These are phyloP conservation scores for Postia placenta DNA, from an alignment of 768 basidiomycete species.

Conservation along the genomic window DNA sequence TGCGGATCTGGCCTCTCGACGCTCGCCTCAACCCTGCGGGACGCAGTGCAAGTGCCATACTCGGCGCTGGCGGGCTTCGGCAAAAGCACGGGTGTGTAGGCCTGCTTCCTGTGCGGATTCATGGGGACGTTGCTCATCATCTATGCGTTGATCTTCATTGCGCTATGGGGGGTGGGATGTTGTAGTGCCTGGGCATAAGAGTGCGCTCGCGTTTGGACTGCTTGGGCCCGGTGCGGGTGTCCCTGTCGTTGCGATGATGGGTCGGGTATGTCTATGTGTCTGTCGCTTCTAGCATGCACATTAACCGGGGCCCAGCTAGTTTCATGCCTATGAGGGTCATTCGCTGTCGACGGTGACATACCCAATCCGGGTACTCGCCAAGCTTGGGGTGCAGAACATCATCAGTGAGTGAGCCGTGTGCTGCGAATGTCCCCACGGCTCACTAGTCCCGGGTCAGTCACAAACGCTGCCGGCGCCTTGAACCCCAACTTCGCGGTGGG, in stretches of 20 bases:
- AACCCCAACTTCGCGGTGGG: conserved; percentile 71
- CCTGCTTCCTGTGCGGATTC: background rate
- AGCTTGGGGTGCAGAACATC: conserved; percentile 66
- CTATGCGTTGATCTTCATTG: too few relatives aligned
- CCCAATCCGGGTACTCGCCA: conserved; percentile 75
- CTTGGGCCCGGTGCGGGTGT: conserved; percentile 58
- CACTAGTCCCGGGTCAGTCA: conserved; percentile 55
- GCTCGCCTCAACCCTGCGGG: conserved; percentile 54
- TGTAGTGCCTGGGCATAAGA: conserved; percentile 77
- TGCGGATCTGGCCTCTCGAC: conserved; percentile 85
- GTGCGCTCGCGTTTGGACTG: conserved; percentile 73
- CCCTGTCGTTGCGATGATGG: conserved; percentile 87
- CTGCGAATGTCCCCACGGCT: too few relatives aligned
- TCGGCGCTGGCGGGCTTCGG: conserved; percentile 65
- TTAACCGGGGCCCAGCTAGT: conserved; percentile 36
- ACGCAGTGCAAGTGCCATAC: conserved; percentile 60
- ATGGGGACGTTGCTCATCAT: background rate
- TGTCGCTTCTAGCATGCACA: background rate
- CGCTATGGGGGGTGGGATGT: too few relatives aligned
- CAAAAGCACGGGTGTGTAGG: conserved; percentile 61
- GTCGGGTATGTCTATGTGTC: conserved; percentile 47
- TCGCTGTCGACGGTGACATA: conserved; percentile 62
- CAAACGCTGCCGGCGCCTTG: conserved; percentile 83
- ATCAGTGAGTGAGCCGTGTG: conserved; percentile 49
- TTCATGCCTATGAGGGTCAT: conserved; percentile 86